These are phyloP conservation scores for Fusarium decemcellulare DNA, from an alignment of 2,329 filamentous ascomycete genomes.

Conservation along the genomic window DNA sequence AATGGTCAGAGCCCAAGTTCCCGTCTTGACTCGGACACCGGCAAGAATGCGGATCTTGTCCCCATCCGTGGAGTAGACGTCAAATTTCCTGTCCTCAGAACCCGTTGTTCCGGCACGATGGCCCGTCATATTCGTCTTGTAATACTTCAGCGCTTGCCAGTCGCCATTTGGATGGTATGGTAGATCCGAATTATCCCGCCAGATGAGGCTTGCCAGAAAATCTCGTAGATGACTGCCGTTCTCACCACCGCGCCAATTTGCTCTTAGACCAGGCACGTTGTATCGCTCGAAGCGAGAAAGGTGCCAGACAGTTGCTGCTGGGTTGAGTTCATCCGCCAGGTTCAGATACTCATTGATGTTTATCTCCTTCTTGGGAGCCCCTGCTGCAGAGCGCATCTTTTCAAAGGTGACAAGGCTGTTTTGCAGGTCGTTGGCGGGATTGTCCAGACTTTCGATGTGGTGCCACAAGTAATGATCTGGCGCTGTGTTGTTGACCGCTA, in stretches of 20 bases:
- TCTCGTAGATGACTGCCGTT: not conserved
- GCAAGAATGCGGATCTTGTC: conserved; percentile 12
- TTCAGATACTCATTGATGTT: conserved; percentile 14
- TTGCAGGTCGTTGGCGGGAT: conserved; percentile 5
- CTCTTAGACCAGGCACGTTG: conserved; percentile 3
- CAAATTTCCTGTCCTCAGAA: not conserved
- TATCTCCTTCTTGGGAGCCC: conserved; percentile 4
- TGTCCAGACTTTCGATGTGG: not conserved
- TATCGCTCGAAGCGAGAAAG: conserved; percentile 13
- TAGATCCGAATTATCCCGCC: not conserved
- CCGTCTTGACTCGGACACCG: not conserved
- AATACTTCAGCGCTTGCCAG: conserved; percentile 10
- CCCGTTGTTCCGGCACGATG: conserved; percentile 4
- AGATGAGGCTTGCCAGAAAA: conserved; percentile 11
- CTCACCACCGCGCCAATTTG: conserved; percentile 1
- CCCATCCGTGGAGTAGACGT: not conserved
- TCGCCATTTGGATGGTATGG: not conserved
- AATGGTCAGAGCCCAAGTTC: conserved; percentile 2
- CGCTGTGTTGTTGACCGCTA: not conserved
- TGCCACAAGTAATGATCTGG: conserved; percentile 14
- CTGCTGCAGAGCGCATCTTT: too few relatives aligned
- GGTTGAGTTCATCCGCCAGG: not conserved
- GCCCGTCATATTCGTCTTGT: conserved; percentile 3
- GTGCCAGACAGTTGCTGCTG: conserved; percentile 4
- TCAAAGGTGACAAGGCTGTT: not conserved